phyloP scores from a whole-genome alignment of 805 yeast genomes.

The Yarrowia deformans region DNA sequence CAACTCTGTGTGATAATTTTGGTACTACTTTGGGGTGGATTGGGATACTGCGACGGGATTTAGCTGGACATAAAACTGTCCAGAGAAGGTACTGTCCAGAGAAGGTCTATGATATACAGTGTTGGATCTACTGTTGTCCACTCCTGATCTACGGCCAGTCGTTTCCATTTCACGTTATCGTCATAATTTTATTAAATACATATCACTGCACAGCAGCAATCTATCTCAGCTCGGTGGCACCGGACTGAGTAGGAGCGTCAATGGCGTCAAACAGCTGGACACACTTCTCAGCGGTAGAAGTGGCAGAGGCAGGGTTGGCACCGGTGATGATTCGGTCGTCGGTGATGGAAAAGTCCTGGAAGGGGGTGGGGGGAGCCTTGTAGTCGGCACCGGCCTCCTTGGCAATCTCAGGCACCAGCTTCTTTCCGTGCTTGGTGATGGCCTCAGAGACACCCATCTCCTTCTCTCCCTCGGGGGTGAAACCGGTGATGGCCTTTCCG shows the following conservation, averaged over 20 bases:
- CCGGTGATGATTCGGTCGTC: constrained; percentile 73
- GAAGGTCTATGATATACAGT: too few relatives aligned
- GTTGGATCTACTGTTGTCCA: too few relatives aligned
- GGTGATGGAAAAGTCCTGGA: constrained; percentile 58
- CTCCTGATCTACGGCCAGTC: too few relatives aligned
- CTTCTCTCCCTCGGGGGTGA: constrained; percentile 63
- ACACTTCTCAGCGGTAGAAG: constrained; percentile 54
- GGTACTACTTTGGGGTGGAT: too few relatives aligned
- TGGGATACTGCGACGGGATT: too few relatives aligned
- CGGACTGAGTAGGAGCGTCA: constrained; percentile 32
- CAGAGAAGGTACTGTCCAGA: too few relatives aligned
- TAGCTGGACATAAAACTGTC: too few relatives aligned
- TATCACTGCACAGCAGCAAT: neutral
- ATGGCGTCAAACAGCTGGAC: constrained; percentile 25
- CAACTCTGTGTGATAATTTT: too few relatives aligned
- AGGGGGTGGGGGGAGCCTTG: constrained; percentile 59
- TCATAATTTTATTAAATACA: neutral
- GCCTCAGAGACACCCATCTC: constrained; percentile 45
- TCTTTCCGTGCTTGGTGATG: constrained; percentile 40
- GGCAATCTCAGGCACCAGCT: constrained; percentile 53
- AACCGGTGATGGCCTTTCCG: constrained; percentile 67
- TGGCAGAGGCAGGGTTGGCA: constrained; percentile 66
- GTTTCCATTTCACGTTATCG: too few relatives aligned
- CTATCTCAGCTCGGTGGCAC: neutral
- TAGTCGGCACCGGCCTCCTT: constrained; percentile 55